Evolutionary conservation across 1,284 basidiomycete species (phyloP).

Genomic region (Cryptococcus sp.): DNA sequence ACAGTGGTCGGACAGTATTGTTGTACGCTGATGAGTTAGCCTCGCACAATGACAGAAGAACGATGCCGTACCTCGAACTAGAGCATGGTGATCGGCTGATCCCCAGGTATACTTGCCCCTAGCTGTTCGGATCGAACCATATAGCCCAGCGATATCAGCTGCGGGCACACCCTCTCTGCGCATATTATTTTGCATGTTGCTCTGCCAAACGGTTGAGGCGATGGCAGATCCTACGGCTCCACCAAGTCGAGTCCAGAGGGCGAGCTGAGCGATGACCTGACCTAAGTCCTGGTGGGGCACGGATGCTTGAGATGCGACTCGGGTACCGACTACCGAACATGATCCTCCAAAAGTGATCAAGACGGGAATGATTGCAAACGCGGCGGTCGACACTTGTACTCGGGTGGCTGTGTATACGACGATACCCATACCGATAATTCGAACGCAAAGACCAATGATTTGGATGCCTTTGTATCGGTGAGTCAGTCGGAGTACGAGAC

Average conservation of each 20-base stretch:
- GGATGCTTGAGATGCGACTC: conserved; percentile 41
- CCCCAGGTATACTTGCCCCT: conserved; percentile 49
- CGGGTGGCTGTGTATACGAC: conserved; percentile 5
- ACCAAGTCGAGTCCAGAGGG: conserved; percentile 41
- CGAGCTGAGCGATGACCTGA: conserved; percentile 35
- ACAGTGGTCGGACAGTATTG: conserved; percentile 10
- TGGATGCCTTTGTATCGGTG: conserved; percentile 42
- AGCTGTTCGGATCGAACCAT: background rate
- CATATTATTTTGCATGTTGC: conserved; percentile 53
- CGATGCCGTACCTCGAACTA: conserved; percentile 47
- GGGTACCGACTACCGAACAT: conserved; percentile 38
- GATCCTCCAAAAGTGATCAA: conserved; percentile 32
- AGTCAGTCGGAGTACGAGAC: conserved; percentile 37
- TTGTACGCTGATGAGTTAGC: conserved; percentile 50
- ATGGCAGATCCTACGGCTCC: conserved; percentile 38
- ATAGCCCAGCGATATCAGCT: conserved; percentile 17
- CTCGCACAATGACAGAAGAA: conserved; percentile 50
- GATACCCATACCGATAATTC: conserved; percentile 17
- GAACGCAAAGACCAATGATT: conserved; percentile 22
- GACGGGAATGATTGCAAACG: conserved; percentile 9
- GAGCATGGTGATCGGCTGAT: conserved; percentile 51
- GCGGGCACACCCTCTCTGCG: conserved; percentile 50
- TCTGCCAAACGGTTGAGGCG: conserved; percentile 35
- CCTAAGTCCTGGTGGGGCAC: conserved; percentile 45
- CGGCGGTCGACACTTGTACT: too few relatives aligned